Conservation (phyloP, 2,329 filamentous ascomycete species). For the Nothophoma quercina region DNA sequence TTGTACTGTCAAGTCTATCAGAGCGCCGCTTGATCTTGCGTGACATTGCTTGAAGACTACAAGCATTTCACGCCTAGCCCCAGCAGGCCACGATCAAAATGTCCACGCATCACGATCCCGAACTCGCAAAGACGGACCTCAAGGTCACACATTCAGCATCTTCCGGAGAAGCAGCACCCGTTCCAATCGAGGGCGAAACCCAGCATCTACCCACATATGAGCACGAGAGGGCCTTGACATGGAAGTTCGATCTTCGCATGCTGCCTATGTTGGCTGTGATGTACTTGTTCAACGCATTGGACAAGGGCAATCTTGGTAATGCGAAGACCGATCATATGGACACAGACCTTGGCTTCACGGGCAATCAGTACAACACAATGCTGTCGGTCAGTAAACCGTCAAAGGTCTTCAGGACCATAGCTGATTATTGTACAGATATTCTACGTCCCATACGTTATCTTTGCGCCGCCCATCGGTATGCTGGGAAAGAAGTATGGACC, state of each 20-base stretch:
- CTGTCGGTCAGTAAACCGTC: conserved; percentile 51
- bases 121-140: conserved; percentile 40
- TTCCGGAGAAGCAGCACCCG: conserved; percentile 36
- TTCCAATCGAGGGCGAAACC: conserved; percentile 38
- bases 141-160: conserved; percentile 36
- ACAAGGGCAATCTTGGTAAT: conserved; percentile 50
- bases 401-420: background rate
- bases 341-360: conserved; percentile 65
- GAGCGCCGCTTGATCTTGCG: background rate
- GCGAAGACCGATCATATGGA: conserved; percentile 55
- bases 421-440: conserved; percentile 61
- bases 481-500: conserved; percentile 74
- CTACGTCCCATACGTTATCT: conserved; percentile 77
- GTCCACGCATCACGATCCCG: conserved; percentile 35
- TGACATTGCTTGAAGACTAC: background rate
- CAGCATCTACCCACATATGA: conserved; percentile 46
- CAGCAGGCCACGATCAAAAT: conserved; percentile 29
- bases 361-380: conserved; percentile 73
- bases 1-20: background rate
- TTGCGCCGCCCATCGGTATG: conserved; percentile 70
- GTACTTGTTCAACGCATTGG: conserved; percentile 63
- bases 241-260: conserved; percentile 63
- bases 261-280: conserved; percentile 67
- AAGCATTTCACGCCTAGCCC: background rate
- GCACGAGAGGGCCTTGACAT: conserved; percentile 55